Conservation (phyloP, 2,329 filamentous ascomycete species). For the Endothia cerciana region DNA sequence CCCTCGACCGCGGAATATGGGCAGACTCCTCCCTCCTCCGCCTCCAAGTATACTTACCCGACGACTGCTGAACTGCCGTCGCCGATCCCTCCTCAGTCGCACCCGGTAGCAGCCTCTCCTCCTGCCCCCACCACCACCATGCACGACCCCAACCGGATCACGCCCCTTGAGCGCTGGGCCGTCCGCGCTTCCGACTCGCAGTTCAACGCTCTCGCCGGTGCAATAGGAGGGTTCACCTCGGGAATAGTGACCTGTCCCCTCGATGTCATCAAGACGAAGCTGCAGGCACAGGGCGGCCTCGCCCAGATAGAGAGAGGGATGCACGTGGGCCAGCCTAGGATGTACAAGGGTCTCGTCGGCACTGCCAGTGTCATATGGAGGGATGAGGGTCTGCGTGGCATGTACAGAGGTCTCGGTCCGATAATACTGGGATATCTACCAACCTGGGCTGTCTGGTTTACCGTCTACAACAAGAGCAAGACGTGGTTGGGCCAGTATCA, state of each 20-base stretch:
- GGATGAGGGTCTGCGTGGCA: constrained; percentile 84
- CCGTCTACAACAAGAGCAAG: constrained; percentile 91
- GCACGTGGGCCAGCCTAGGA: constrained; percentile 55
- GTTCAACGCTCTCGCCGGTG: constrained; percentile 85
- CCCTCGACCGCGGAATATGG: constrained; percentile 39
- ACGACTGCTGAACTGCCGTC: constrained; percentile 21
- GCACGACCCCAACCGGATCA: constrained; percentile 39
- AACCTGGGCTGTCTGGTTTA: constrained; percentile 98
- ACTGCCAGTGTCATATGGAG: constrained; percentile 84
- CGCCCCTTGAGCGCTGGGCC: constrained; percentile 60
- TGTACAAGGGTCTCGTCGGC: constrained; percentile 86
- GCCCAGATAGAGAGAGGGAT: constrained; percentile 52
- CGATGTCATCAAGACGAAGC: constrained; percentile 98
- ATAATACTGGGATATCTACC: constrained; percentile 95
- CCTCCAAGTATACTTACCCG: constrained; percentile 20
- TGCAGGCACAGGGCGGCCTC: constrained; percentile 94
- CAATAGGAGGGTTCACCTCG: constrained; percentile 87
- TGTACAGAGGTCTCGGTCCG: constrained; percentile 92
- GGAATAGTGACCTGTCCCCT: constrained; percentile 95
- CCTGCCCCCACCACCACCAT: constrained; percentile 30
- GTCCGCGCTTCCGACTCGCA: constrained; percentile 60
- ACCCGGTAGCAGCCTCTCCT: constrained; percentile 26
- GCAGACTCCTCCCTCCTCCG: constrained; percentile 34
- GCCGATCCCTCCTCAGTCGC: constrained; percentile 10
- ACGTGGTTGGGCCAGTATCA: constrained; percentile 69